Evolutionary conservation across 2,329 filamentous ascomycete genomes (phyloP), one percentile per base, ranked within the genome.

Genomic region (Orbilia blumenaviensis): DNA sequence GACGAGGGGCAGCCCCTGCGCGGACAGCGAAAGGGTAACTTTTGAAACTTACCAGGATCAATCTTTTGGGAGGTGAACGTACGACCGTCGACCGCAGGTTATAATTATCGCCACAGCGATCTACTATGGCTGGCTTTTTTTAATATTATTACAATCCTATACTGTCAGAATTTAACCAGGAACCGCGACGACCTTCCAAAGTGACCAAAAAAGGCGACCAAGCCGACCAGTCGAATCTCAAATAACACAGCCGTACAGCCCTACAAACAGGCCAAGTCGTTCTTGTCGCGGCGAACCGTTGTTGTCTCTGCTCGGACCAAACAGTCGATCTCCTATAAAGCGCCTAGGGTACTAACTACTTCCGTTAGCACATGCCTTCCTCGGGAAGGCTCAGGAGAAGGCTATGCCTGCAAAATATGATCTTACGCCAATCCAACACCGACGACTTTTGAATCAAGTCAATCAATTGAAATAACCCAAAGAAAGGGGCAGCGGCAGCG

Each of bases 371-470:
- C n/a, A n/a, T n/a, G n/a, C n/a, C n/a, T n/a, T n/a, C n/a, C n/a
- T n/a, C n/a, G n/a, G 36, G 36, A 9, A 1, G 14, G 41, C 7
- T 23, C 18, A 6, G n/a, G 21, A 7, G 16, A 23, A 23, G 41
- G 27, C 60, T 50, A 50, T 14, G 41, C 50, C 50, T 54, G 62
- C n/a, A 36, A 54, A 54, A 34, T 23, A 44, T 34, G 58, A 68
- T 41, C 54, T 69, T 69, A 54, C 66, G 54, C 54, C 66, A n/a
- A n/a, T n/a, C n/a, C n/a, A n/a, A n/a, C n/a, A n/a, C n/a, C n/a
- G n/a, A n/a, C n/a, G n/a, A n/a, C n/a, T n/a, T n/a, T n/a, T n/a
- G n/a, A n/a, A n/a, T n/a, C n/a, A n/a, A n/a, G n/a, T n/a, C n/a
- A n/a, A n/a, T n/a, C n/a, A n/a, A n/a, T n/a, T n/a, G n/a, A n/a